Base-by-base conservation (phyloP, 164 flowering plant species). In the Berberis thunbergii region DNA sequence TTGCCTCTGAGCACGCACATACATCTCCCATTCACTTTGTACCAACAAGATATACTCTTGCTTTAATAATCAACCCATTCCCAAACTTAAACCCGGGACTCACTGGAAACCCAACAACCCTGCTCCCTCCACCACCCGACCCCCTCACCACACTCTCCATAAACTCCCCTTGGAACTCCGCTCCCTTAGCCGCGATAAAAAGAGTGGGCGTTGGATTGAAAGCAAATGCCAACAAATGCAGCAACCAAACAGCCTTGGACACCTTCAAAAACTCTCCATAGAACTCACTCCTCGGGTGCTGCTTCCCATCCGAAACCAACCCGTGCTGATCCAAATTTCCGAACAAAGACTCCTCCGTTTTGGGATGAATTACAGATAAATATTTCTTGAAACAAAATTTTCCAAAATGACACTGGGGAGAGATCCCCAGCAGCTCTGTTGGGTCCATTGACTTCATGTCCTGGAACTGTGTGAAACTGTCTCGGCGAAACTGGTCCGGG, bases 401-500 rank as follows among this genome's bases (percentile, higher is more conserved):
- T 3, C 97, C 97, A 45, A 89, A 87, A 7, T 75, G 78, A 60
- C 92, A 88, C 12, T 79, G 74, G 59, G 98, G 97, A 38, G 86
- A 58, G 55, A 90, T 79, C 7, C 97, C 92, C 1, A 94, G 89
- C 11, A 88, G 91, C 77, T 89, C 96, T 1, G 72, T 60, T 1
- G 98, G 96, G 63, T 85, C 98, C 96, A 92, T 87, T 57, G 88
- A 74, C 72, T 82, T 86, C 95, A 92, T 86, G 82, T 86, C 89
- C 0, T 80, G 73, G 77, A 73, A 92, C 69, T 89, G 95, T 1
- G 87, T 64, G 78, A 82, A 89, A 77, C 96, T 86, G 56, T 89
- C 91, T 0, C 74, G 75, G 2, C 96, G 86, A 75, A 77, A 86
- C 69, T 89, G 94, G 65, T 84, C 85, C 1, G 96, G 96, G 70